Percentiles rank a stretch among this genome's conserved stretches.
phyloP scores from a whole-genome alignment of 176 grass and related monocot genomes.

The Paspalum notatum region DNA sequence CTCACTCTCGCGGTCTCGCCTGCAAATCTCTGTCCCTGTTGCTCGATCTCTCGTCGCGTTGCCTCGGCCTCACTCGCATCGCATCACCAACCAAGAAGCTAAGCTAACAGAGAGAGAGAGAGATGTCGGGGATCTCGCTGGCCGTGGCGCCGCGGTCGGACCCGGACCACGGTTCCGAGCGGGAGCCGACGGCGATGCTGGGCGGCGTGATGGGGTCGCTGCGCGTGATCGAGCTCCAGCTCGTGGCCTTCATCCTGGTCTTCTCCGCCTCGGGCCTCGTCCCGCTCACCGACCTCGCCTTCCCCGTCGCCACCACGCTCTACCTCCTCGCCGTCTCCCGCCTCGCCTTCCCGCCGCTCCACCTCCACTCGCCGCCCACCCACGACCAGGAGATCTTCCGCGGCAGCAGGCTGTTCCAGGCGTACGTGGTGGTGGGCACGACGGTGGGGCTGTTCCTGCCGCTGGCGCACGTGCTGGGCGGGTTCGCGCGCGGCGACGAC shows the following conservation, averaged over 20 bases:
- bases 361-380: constrained; percentile 27
- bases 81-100: no score
- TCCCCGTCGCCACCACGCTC: constrained; percentile 65
- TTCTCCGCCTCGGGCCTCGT: constrained; percentile 91
- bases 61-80: no score
- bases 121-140: constrained; percentile 70
- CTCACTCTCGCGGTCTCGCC: neutral
- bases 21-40: no score
- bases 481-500: constrained; percentile 83
- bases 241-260: constrained; percentile 97
- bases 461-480: constrained; percentile 90
- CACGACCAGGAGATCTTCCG: constrained; percentile 58
- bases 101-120: no score
- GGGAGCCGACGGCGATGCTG: constrained; percentile 47
- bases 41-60: neutral
- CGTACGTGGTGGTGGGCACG: constrained; percentile 74
- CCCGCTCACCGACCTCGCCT: constrained; percentile 73
- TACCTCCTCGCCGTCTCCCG: constrained; percentile 71
- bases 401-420: constrained; percentile 59
- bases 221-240: constrained; percentile 91
- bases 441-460: constrained; percentile 84
- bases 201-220: constrained; percentile 84
- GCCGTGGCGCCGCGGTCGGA: constrained; percentile 59
- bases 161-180: constrained; percentile 41
- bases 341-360: constrained; percentile 68